Percentiles rank a stretch among this genome's conserved stretches.
phyloP scores from a whole-genome alignment of 768 basidiomycete genomes.

The Vararia minispora region DNA sequence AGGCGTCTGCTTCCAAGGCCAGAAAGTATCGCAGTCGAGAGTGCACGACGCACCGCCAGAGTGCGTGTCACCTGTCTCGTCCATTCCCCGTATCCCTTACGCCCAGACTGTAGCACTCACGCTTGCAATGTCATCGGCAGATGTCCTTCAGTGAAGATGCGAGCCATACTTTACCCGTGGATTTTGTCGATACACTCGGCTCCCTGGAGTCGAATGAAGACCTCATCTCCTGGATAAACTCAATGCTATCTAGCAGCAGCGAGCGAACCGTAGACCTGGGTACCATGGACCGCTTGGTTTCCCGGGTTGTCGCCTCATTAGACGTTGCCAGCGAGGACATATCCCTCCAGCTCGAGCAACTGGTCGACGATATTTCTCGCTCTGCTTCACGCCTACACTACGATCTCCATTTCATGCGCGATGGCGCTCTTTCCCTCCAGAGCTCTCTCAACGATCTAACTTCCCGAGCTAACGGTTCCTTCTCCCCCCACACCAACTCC shows the following conservation, averaged over 20 bases:
- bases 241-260: constrained; percentile 11
- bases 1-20: too few species aligned
- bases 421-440: constrained; percentile 74
- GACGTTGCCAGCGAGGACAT: constrained; percentile 87
- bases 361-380: constrained; percentile 88
- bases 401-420: constrained; percentile 96
- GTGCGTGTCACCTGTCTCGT: too few species aligned
- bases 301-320: constrained; percentile 64
- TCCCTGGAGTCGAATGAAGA: constrained; percentile 18
- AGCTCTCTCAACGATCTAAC: constrained; percentile 53
- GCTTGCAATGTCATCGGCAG: too few species aligned
- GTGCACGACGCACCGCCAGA: too few species aligned
- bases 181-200: constrained; percentile 9
- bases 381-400: constrained; percentile 86
- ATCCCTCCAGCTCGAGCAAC: constrained; percentile 72
- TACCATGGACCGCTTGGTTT: constrained; percentile 64
- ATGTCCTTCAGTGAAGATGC: too few species aligned
- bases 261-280: constrained; percentile 14
- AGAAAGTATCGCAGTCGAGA: too few species aligned
- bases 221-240: constrained; percentile 23
- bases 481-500: constrained; percentile 45
- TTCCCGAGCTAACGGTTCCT: constrained; percentile 36
- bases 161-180: too few species aligned
- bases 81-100: too few species aligned
- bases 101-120: too few species aligned